A percentile compares a stretch with the other conserved stretches of the same genome.
phyloP scores from a whole-genome alignment of 352 stramenopile species.

The Lagenidium giganteum region DNA sequence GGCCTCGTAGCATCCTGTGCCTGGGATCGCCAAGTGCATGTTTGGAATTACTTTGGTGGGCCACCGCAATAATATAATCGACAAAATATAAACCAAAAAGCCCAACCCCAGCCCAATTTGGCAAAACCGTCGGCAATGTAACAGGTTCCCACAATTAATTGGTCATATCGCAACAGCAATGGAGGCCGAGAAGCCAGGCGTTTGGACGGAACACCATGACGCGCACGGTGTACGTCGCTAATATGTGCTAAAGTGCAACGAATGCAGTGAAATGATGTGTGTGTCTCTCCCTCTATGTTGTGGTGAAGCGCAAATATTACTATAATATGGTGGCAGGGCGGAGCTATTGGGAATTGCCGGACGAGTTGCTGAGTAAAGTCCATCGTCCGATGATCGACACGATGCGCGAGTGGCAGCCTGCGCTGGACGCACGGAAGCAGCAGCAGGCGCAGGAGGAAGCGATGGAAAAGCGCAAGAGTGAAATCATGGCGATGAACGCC shows the following conservation, averaged over 20 bases:
- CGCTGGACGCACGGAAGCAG: conserved; percentile 28
- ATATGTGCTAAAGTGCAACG: background rate
- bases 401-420: conserved; percentile 41
- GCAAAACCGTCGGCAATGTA: too few relatives aligned
- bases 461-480: conserved; percentile 26
- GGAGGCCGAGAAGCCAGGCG: conserved; percentile 34
- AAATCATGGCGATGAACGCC: conserved; percentile 25
- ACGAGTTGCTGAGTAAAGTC: conserved; percentile 43
- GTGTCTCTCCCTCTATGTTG: background rate
- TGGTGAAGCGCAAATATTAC: conserved; percentile 65
- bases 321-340: conserved; percentile 73
- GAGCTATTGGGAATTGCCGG: conserved; percentile 71
- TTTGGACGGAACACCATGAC: conserved; percentile 77
- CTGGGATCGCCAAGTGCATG: conserved; percentile 67
- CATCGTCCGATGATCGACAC: conserved; percentile 38
- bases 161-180: too few relatives aligned
- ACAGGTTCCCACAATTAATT: too few relatives aligned
- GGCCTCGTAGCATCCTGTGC: conserved; percentile 72
- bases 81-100: too few relatives aligned
- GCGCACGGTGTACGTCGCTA: conserved; percentile 33
- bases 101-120: too few relatives aligned
- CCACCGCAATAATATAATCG: conserved; percentile 19
- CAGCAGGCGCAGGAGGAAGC: conserved; percentile 4
- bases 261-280: background rate
- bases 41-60: conserved; percentile 82